Evolutionary conservation across 495 filamentous ascomycete genomes (phyloP).

Genomic region (Usnea hakonensis): DNA sequence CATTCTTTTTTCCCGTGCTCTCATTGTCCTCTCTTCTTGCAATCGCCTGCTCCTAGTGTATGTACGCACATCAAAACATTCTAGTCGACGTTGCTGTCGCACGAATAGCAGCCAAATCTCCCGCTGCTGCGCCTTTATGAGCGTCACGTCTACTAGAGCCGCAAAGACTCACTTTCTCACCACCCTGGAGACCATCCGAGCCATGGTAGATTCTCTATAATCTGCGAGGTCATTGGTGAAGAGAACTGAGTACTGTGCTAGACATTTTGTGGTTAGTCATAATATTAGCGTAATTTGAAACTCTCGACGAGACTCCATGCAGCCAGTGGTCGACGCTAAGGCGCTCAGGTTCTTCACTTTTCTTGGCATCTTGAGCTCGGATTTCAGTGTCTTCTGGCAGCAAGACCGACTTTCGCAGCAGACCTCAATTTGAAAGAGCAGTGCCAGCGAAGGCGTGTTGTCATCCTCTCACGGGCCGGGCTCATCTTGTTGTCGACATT

Average conservation of each 20-base stretch:
- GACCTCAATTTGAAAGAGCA: not conserved
- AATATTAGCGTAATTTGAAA: not conserved
- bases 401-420: not conserved
- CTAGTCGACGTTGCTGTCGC: not conserved
- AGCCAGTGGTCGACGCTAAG: not conserved
- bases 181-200: not conserved
- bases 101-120: not conserved
- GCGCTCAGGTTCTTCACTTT: not conserved
- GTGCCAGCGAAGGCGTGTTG: not conserved
- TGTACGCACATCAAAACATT: not conserved
- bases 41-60: no score
- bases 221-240: not conserved
- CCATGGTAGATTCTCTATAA: not conserved
- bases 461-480: not conserved
- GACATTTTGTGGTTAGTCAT: not conserved
- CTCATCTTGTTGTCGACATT: not conserved
- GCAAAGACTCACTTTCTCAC: not conserved
- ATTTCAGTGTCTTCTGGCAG: not conserved
- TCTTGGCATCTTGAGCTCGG: not conserved
- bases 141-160: not conserved
- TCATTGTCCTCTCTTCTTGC: not conserved
- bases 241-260: not conserved
- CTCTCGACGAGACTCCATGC: not conserved
- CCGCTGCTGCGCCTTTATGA: no score
- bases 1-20: not conserved